Evolutionary conservation across 371 early-diverging fungal species (phyloP).

Genomic region (Conidiobolus incongruus): DNA sequence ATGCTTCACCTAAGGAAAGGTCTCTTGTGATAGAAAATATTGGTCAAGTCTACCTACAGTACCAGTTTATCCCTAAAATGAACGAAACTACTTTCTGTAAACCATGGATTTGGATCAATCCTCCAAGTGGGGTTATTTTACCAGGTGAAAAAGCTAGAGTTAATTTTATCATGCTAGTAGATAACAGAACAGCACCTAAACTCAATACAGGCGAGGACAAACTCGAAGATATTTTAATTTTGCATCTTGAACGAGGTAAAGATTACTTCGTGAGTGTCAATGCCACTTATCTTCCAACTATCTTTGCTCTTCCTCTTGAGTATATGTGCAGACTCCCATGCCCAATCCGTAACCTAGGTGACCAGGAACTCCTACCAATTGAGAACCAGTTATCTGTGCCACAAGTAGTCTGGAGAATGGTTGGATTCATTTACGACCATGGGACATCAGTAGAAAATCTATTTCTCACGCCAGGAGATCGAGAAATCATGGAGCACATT

Average conservation of each 20-base stretch:
- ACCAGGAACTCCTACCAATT: not conserved
- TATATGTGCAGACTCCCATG: conserved; percentile 25
- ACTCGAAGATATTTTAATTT: conserved; percentile 54
- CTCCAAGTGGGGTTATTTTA: conserved; percentile 32
- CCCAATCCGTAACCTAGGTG: conserved; percentile 13
- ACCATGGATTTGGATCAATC: conserved; percentile 43
- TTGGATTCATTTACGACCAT: conserved; percentile 50
- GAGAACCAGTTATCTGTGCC: conserved; percentile 39
- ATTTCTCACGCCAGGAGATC: conserved; percentile 45
- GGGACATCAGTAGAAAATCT: conserved; percentile 35
- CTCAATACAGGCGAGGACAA: conserved; percentile 38
- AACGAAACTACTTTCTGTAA: conserved; percentile 22
- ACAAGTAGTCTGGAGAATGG: conserved; percentile 49
- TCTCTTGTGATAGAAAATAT: conserved; percentile 41
- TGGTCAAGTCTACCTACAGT: conserved; percentile 44
- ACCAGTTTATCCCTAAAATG: conserved; percentile 37
- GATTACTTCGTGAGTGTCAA: conserved; percentile 60
- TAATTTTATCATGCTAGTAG: conserved; percentile 40
- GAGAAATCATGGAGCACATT: conserved; percentile 31
- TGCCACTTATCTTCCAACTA: conserved; percentile 43
- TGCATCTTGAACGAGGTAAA: conserved; percentile 54
- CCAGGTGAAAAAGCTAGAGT: conserved; percentile 20
- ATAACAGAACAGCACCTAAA: conserved; percentile 26
- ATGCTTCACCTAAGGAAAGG: conserved; percentile 21
- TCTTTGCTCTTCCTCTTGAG: conserved; percentile 46